phyloP scores from a whole-genome alignment of 2,329 filamentous ascomycete species.

The Colletotrichum spinosum region DNA sequence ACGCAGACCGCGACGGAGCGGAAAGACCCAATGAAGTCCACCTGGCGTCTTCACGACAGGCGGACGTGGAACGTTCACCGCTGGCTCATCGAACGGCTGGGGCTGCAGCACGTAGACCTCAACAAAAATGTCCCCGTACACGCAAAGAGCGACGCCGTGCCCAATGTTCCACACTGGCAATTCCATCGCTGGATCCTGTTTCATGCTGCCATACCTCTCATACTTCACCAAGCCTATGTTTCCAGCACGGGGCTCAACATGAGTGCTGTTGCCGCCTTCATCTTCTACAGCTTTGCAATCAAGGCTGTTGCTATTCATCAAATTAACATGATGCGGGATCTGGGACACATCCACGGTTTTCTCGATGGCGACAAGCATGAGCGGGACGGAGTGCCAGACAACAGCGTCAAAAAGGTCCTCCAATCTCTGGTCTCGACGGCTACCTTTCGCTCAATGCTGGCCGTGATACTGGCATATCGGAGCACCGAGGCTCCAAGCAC shows the following conservation, averaged over 20 bases:
- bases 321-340: conserved; percentile 49
- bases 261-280: conserved; percentile 44
- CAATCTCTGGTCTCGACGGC: conserved; percentile 48
- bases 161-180: conserved; percentile 49
- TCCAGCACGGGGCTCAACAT: conserved; percentile 47
- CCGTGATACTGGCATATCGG: conserved; percentile 47
- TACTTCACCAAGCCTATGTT: conserved; percentile 50
- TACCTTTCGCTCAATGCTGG: conserved; percentile 47
- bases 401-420: conserved; percentile 48
- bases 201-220: conserved; percentile 51
- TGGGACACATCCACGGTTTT: conserved; percentile 53
- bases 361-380: conserved; percentile 57
- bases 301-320: conserved; percentile 54
- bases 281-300: conserved; percentile 53
- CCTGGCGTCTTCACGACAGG: conserved; percentile 47
- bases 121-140: conserved; percentile 51
- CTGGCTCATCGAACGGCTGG: conserved; percentile 47
- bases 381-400: conserved; percentile 56
- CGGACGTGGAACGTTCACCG: conserved; percentile 47
- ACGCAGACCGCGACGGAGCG: conserved; percentile 3
- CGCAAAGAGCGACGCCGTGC: conserved; percentile 54
- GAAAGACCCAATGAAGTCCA: conserved; percentile 55
- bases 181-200: conserved; percentile 53
- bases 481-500: conserved; percentile 40
- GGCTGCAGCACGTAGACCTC: conserved; percentile 43